Evolutionary conservation across 257 asterid species (phyloP).

Genomic region (Thymus quinquecostatus): DNA sequence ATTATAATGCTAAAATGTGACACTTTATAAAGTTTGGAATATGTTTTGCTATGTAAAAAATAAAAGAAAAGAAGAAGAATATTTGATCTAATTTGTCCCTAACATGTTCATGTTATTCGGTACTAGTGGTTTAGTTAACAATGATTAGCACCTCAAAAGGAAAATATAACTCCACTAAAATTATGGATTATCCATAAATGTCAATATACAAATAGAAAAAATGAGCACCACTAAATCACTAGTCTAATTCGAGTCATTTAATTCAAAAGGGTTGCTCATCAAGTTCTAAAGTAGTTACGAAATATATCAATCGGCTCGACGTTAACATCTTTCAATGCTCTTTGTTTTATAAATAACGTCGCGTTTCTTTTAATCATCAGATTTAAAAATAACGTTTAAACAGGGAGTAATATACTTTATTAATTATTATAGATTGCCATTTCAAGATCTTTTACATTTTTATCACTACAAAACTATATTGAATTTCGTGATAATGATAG

Average conservation of each 20-base stretch:
- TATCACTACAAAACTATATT: no score
- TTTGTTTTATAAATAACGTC: no score
- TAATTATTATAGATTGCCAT: no score
- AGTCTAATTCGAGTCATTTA: background rate
- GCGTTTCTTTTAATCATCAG: no score
- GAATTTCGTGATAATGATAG: no score
- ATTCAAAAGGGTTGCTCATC: background rate
- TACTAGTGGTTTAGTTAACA: background rate
- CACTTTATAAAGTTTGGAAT: background rate
- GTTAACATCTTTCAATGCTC: no score
- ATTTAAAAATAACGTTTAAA: no score
- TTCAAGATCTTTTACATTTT: no score
- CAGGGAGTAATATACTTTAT: no score
- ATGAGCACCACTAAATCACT: background rate
- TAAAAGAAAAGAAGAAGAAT: background rate
- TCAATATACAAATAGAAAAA: background rate
- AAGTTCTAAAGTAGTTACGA: conserved; percentile 7
- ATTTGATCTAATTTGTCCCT: background rate
- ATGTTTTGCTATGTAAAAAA: background rate
- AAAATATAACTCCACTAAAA: background rate
- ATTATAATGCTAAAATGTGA: no score
- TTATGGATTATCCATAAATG: background rate
- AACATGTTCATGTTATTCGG: background rate
- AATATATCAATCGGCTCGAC: background rate
- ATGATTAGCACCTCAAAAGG: background rate